Evolutionary conservation across 768 basidiomycete genomes (phyloP).

Genomic region (Suillus variegatus): DNA sequence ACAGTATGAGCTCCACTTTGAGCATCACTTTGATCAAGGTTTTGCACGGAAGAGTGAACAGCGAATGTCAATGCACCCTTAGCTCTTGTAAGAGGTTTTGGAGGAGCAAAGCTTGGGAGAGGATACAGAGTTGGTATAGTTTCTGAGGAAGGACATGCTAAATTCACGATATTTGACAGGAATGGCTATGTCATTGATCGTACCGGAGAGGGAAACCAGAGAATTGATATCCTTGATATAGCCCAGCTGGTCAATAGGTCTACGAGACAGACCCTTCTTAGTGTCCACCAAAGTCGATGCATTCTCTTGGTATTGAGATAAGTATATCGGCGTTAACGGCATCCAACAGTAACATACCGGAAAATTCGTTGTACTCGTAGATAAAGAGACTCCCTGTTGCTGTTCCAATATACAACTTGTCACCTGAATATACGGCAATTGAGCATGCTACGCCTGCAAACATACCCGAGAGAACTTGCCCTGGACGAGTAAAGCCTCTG

Average conservation of each 20-base stretch:
- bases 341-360: conserved; percentile 32
- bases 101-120: conserved; percentile 68
- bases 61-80: conserved; percentile 86
- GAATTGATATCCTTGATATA: conserved; percentile 86
- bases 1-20: conserved; percentile 14
- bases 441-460: conserved; percentile 4
- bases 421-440: conserved; percentile 36
- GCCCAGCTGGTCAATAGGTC: conserved; percentile 85
- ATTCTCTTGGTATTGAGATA: conserved; percentile 3
- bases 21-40: conserved; percentile 33
- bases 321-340: background rate
- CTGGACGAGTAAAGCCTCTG: conserved; percentile 33
- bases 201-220: conserved; percentile 83
- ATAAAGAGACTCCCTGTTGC: conserved; percentile 55
- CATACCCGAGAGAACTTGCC: conserved; percentile 20
- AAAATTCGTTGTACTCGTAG: conserved; percentile 45
- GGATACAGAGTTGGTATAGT: conserved; percentile 72
- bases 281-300: conserved; percentile 51
- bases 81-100: conserved; percentile 72
- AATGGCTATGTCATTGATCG: conserved; percentile 17
- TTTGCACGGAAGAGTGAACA: conserved; percentile 61
- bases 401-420: conserved; percentile 65
- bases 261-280: conserved; percentile 64
- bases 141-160: conserved; percentile 47
- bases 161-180: background rate